Evolutionary conservation across 495 filamentous ascomycete species (phyloP).

Genomic region (Thermothielavioides terrestris): DNA sequence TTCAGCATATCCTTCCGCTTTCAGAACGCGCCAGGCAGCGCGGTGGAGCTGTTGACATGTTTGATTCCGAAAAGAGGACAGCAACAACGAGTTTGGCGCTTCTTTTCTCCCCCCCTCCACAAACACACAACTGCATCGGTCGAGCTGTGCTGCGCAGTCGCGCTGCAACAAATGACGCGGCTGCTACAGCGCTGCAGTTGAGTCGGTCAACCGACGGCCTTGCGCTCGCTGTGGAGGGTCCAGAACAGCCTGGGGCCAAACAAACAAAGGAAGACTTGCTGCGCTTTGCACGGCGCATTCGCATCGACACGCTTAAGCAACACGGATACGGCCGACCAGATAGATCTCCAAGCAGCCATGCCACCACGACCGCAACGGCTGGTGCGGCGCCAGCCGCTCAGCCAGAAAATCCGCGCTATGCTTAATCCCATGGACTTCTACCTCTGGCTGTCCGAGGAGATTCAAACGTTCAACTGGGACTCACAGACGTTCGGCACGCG

Average conservation of each 20-base stretch:
- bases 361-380: conserved; percentile 44
- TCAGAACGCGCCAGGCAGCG: not conserved
- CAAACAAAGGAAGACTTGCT: too few relatives aligned
- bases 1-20: not conserved
- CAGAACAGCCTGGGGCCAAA: not conserved
- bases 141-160: not conserved
- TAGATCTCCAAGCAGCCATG: conserved; percentile 25
- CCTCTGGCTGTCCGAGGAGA: conserved; percentile 79
- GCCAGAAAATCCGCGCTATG: conserved; percentile 64
- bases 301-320: not conserved
- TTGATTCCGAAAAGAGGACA: not conserved
- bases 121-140: not conserved
- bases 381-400: conserved; percentile 67
- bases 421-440: conserved; percentile 84
- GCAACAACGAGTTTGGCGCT: not conserved
- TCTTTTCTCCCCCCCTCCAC: not conserved
- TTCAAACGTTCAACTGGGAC: conserved; percentile 84
- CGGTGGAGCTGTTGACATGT: conserved; percentile 4
- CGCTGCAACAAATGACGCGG: not conserved
- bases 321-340: not conserved
- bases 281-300: not conserved
- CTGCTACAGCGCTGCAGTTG: not conserved
- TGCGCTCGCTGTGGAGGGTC: too few relatives aligned
- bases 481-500: conserved; percentile 66
- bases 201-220: not conserved